Evolutionary conservation across 2,329 filamentous ascomycete species (phyloP), one percentile per base, ranked within the genome.

Genomic region (Penicillium olsonii): DNA sequence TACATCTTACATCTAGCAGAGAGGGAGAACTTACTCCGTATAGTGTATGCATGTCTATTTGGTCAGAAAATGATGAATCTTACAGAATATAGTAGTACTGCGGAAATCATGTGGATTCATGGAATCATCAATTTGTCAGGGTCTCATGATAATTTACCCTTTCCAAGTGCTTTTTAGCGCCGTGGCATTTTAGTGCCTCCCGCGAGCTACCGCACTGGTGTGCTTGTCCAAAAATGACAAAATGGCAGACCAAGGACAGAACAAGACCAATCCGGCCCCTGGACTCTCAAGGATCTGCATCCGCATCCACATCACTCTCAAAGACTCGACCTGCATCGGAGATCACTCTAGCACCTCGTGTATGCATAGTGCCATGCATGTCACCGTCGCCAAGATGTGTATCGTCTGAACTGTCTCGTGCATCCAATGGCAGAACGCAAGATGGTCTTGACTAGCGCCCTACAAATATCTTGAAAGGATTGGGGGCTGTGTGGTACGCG

Each of bases 11-110:
- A n/a, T n/a, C n/a, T n/a, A n/a, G n/a, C n/a, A n/a, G n/a, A n/a
- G n/a, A n/a, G n/a, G n/a, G n/a, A n/a, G n/a, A n/a, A n/a, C n/a
- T n/a, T n/a, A n/a, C n/a, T n/a, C n/a, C n/a, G n/a, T n/a, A n/a
- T n/a, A n/a, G n/a, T n/a, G n/a, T n/a, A n/a, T n/a, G n/a, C n/a
- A n/a, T n/a, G n/a, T n/a, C n/a, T n/a, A 31, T 14, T 17, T 20
- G n/a, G 40, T 48, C 44, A 38, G 17, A 8, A n/a, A 50, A 45
- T 27, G 29, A 42, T 45, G 47, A 42, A 45, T n/a, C 42, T 29
- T 18, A 17, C 14, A 29, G 37, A 29, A 43, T 27, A 33, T 10
- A 11, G 42, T n/a, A n/a, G n/a, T n/a, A n/a, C n/a, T n/a, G n/a
- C n/a, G n/a, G n/a, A n/a, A n/a, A n/a, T 24, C 22, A 5, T 5